phyloP scores from a whole-genome alignment of 306 rosid species.

The Pueraria montana region DNA sequence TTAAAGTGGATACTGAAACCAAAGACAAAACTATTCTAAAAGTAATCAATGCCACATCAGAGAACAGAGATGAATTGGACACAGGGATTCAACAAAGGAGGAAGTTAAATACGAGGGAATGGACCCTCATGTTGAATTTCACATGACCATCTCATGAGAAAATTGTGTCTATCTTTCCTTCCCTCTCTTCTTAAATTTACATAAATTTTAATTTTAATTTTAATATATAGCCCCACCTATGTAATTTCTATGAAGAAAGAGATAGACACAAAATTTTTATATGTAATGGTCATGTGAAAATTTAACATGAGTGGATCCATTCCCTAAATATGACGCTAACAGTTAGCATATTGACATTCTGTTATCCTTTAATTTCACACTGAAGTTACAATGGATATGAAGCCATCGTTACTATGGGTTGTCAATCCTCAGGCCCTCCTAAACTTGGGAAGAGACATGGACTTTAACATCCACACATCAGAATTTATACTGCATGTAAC shows the following conservation, averaged over 20 bases:
- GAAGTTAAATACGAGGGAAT: too few species aligned
- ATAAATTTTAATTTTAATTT: too few species aligned
- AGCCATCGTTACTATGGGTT: not conserved
- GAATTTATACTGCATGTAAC: not conserved
- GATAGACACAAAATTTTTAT: too few species aligned
- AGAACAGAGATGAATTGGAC: not conserved
- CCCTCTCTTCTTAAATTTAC: too few species aligned
- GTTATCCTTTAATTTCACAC: not conserved
- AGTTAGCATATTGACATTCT: not conserved
- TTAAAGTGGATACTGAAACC: not conserved
- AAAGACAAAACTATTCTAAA: not conserved
- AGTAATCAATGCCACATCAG: not conserved
- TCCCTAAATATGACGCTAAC: not conserved
- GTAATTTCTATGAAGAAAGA: too few species aligned
- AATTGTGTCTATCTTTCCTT: too few species aligned
- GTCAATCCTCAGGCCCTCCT: not conserved
- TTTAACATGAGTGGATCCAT: not conserved
- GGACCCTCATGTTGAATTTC: not conserved
- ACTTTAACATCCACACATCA: not conserved
- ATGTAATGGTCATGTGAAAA: too few species aligned
- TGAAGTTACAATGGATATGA: not conserved
- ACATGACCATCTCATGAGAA: not conserved
- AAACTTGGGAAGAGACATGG: not conserved
- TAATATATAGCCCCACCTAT: too few species aligned
- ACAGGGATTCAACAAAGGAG: not conserved